Conservation (phyloP, 164 flowering plant species). For the Cinnamomum micranthum region DNA sequence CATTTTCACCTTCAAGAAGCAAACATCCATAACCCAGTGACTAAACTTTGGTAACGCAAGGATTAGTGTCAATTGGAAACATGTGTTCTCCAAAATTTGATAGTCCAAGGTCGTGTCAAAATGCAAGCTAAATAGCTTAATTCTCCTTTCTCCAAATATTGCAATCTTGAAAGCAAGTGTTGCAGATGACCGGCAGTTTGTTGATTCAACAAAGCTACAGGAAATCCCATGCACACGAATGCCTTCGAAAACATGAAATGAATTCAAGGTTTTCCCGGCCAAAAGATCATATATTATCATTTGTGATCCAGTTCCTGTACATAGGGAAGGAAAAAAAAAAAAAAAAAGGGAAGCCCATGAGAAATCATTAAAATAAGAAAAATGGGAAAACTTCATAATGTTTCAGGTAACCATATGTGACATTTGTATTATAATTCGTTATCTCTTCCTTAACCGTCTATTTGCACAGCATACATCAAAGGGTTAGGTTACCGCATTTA, state of each 20-base stretch:
- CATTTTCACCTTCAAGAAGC: slow-evolving; percentile 62
- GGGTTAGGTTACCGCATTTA: too few relatives aligned
- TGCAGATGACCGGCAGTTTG: slow-evolving; percentile 15
- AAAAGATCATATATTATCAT: slow-evolving; percentile 56
- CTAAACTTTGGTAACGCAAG: slow-evolving; percentile 55
- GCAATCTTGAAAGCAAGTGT: slow-evolving; percentile 36
- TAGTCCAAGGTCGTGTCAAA: slow-evolving; percentile 17
- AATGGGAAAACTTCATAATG: too few relatives aligned
- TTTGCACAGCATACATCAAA: too few relatives aligned
- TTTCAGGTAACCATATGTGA: too few relatives aligned
- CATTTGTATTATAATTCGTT: too few relatives aligned
- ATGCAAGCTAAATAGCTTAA: slow-evolving; percentile 48
- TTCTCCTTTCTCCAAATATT: slow-evolving; percentile 75
- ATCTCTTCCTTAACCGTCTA: too few relatives aligned
- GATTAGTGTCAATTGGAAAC: slow-evolving; percentile 29
- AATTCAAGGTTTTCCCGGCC: slow-evolving; percentile 33
- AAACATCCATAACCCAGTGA: slow-evolving; percentile 85
- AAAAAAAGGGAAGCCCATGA: not conserved
- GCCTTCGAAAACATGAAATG: slow-evolving; percentile 69
- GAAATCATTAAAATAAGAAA: not conserved
- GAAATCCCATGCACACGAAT: slow-evolving; percentile 85
- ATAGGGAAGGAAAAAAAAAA: not conserved
- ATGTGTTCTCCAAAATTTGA: slow-evolving; percentile 8
- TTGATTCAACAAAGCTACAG: slow-evolving; percentile 19
- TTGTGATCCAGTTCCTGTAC: slow-evolving; percentile 82